A percentile compares a stretch with the other conserved stretches of the same genome.
Evolutionary conservation across 768 basidiomycete genomes (phyloP).

Genomic region (Suillus hirtellus): DNA sequence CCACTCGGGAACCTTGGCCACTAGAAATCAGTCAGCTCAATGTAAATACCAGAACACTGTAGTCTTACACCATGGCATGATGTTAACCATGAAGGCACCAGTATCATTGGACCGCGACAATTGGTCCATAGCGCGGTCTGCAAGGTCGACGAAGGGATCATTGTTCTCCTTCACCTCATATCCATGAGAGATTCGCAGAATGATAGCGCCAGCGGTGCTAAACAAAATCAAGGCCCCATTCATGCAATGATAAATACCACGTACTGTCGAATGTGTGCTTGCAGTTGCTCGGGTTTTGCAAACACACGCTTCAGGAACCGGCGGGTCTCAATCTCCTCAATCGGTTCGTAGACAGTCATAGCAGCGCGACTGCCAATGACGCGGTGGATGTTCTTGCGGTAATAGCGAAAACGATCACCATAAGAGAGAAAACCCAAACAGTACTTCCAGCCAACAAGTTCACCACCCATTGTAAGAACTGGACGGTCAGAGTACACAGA

Average conservation of each 20-base stretch:
- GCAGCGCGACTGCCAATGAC: slow-evolving; percentile 42
- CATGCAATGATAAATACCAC: slow-evolving; percentile 12
- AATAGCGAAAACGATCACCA: slow-evolving; percentile 41
- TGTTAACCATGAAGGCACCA: slow-evolving; percentile 51
- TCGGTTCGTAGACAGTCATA: slow-evolving; percentile 34
- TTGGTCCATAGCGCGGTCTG: slow-evolving; percentile 50
- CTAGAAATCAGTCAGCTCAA: slow-evolving; percentile 10
- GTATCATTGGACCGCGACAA: slow-evolving; percentile 50
- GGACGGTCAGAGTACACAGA: slow-evolving; percentile 68
- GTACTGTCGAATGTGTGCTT: slow-evolving; percentile 43
- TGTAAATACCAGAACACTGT: neutral
- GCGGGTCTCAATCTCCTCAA: slow-evolving; percentile 43
- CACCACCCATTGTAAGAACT: slow-evolving; percentile 39
- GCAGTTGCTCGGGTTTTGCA: slow-evolving; percentile 37
- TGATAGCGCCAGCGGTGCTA: slow-evolving; percentile 53
- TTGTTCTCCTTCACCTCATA: slow-evolving; percentile 51
- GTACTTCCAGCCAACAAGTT: slow-evolving; percentile 34
- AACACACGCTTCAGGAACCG: slow-evolving; percentile 43
- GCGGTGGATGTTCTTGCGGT: slow-evolving; percentile 41
- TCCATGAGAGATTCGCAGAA: slow-evolving; percentile 55
- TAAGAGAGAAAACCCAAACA: slow-evolving; percentile 39
- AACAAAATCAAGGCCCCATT: neutral
- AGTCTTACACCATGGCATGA: slow-evolving; percentile 44
- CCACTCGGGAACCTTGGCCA: slow-evolving; percentile 57
- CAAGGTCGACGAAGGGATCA: slow-evolving; percentile 54